phyloP scores from a whole-genome alignment of 805 yeast genomes.

The Ogataea minuta region DNA sequence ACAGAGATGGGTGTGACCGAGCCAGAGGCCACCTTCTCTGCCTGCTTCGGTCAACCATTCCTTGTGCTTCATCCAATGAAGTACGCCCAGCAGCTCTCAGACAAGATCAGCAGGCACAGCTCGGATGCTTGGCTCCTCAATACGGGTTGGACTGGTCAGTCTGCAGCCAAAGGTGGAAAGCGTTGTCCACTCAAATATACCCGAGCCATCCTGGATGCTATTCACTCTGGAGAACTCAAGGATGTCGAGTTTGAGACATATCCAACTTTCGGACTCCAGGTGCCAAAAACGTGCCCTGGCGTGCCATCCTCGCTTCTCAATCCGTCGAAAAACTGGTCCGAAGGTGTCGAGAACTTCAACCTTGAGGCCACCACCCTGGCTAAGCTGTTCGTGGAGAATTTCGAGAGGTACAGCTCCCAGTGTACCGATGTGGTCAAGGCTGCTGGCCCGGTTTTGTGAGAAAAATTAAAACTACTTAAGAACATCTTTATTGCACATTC shows the following conservation, averaged over 20 bases:
- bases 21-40: slow-evolving; percentile 96
- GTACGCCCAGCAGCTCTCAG: slow-evolving; percentile 93
- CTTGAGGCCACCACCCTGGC: slow-evolving; percentile 67
- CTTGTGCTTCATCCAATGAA: slow-evolving; percentile 96
- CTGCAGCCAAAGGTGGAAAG: slow-evolving; percentile 90
- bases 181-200: slow-evolving; percentile 98
- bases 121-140: slow-evolving; percentile 95
- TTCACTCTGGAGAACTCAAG: slow-evolving; percentile 85
- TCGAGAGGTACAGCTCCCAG: slow-evolving; percentile 75
- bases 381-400: slow-evolving; percentile 77
- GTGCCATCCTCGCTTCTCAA: slow-evolving; percentile 85
- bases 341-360: slow-evolving; percentile 50
- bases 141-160: slow-evolving; percentile 98
- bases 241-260: slow-evolving; percentile 78
- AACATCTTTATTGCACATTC: slow-evolving; percentile 3
- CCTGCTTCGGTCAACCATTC: slow-evolving; percentile 99
- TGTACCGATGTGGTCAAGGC: slow-evolving; percentile 85
- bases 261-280: slow-evolving; percentile 81
- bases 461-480: not conserved
- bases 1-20: slow-evolving; percentile 98
- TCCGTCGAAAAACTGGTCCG: slow-evolving; percentile 81
- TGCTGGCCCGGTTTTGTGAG: slow-evolving; percentile 77
- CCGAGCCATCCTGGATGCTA: slow-evolving; percentile 91
- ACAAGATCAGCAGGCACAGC: slow-evolving; percentile 83
- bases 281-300: slow-evolving; percentile 77